These are phyloP conservation scores for Testicularia cyperi DNA, from an alignment of 1,284 basidiomycete genomes.

Conservation along the genomic window DNA sequence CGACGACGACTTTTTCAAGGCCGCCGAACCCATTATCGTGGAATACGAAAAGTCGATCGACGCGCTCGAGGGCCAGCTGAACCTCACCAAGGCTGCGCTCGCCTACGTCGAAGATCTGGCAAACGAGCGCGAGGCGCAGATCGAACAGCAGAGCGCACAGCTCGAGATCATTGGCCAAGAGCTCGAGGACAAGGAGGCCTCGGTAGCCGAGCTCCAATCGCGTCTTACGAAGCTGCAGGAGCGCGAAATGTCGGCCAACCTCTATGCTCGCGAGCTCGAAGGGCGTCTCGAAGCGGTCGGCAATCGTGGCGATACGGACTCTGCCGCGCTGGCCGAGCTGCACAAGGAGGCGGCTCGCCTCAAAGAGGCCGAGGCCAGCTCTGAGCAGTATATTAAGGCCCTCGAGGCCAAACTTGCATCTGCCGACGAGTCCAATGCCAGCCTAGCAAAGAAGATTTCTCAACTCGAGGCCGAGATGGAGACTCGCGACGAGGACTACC, in stretches of 20 bases:
- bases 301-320: slow-evolving; percentile 74
- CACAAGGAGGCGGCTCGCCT: slow-evolving; percentile 77
- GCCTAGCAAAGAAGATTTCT: slow-evolving; percentile 73
- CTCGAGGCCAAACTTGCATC: slow-evolving; percentile 78
- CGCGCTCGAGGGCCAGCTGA: slow-evolving; percentile 90
- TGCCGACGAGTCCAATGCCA: slow-evolving; percentile 74
- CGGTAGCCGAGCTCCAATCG: slow-evolving; percentile 75
- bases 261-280: slow-evolving; percentile 88
- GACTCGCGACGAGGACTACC: slow-evolving; percentile 69
- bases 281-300: slow-evolving; percentile 80
- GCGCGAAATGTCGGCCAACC: slow-evolving; percentile 86
- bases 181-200: slow-evolving; percentile 76
- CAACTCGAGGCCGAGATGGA: slow-evolving; percentile 76
- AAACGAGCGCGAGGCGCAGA: slow-evolving; percentile 81
- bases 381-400: slow-evolving; percentile 80
- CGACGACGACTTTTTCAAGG: slow-evolving; percentile 84
- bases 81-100: slow-evolving; percentile 81
- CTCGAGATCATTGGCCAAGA: slow-evolving; percentile 65
- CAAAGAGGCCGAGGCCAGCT: slow-evolving; percentile 74
- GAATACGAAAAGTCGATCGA: slow-evolving; percentile 98
- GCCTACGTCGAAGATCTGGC: slow-evolving; percentile 85
- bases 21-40: slow-evolving; percentile 88
- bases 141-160: slow-evolving; percentile 66
- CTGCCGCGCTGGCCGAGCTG: slow-evolving; percentile 75
- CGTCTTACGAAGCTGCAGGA: slow-evolving; percentile 80